Base-by-base conservation (phyloP, 441 rosid genomes). In the Pelargonium fulgidum region DNA sequence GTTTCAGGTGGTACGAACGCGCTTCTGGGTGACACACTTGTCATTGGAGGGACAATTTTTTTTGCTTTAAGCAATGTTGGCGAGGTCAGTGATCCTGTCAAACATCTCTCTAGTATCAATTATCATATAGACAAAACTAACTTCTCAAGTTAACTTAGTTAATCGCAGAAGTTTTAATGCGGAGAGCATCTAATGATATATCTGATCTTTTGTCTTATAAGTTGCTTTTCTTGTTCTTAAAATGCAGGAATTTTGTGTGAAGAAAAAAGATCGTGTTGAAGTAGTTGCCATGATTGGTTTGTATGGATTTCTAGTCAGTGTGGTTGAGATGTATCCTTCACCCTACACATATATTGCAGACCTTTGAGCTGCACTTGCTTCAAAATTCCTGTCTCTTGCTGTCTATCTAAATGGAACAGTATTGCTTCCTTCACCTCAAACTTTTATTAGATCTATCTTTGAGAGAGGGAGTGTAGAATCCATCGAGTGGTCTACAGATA, bases 1-100 rank as follows among this genome's bases (percentile, higher is more conserved):
- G 52, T 66, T 63, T 69, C 70, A 88, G 93, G 87, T 65, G 89
- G 86, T 26, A 81, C 90, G 12, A 86, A 63, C 2, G 88, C 89
- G 64, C 75, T 88, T 33, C 58, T 85, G 12, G 90, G 93, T 17
- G 90, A 86, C 73, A 4, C n/a, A 7, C 86, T 88, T 39, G 89
- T 88, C 7, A 69, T 86, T 48, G 73, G 42, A 4, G 88, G 84
- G 52, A 86, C 91, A 13, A 0, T 88, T 54, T 88, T 85, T 80
- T 81, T 75, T 50, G 82, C 91, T 56, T 66, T 83, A 65, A 85
- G 89, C 79, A 86, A 86, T 77, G 88, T 85, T 47, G 84, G 91
- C 22, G 86, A 86, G 88, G 93, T 88, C 39, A 52, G 81, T 77
- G 12, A 76, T 33, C 39, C 39, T 33, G 39, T 33, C 39, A 33